Percentiles rank a stretch among this genome's conserved stretches.
phyloP scores from a whole-genome alignment of 257 asterid genomes.

The Anisodus tanguticus region DNA sequence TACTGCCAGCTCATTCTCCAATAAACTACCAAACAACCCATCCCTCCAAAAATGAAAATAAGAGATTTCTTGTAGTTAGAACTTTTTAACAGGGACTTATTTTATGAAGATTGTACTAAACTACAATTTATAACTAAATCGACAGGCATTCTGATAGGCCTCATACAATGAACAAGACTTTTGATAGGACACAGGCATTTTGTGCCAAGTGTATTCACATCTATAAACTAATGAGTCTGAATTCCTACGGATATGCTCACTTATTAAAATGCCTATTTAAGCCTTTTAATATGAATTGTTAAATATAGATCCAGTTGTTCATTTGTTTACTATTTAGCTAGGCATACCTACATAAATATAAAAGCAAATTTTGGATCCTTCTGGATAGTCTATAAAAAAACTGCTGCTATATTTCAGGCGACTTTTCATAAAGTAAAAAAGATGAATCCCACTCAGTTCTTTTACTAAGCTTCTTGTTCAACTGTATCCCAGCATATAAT shows the following conservation, averaged over 20 bases:
- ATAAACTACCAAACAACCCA: background rate
- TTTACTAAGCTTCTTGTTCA: background rate
- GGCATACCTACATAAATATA: background rate
- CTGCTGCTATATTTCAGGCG: background rate
- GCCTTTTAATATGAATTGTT: slow-evolving; percentile 19
- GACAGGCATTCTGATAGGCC: background rate
- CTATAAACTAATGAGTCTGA: background rate
- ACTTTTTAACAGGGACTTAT: background rate
- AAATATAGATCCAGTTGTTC: background rate
- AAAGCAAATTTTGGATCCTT: background rate
- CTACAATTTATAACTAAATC: background rate
- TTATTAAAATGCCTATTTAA: background rate
- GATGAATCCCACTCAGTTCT: background rate
- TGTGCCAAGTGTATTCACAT: background rate
- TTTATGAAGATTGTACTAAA: background rate
- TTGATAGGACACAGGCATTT: background rate
- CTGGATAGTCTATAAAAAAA: background rate
- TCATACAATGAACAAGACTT: background rate
- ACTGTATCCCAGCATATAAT: slow-evolving; percentile 5
- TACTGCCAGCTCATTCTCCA: background rate
- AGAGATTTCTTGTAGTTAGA: background rate
- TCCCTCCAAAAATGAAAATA: background rate
- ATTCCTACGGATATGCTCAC: slow-evolving; percentile 5
- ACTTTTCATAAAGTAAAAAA: background rate
- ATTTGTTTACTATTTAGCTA: background rate